Evolutionary conservation across 176 grass and related monocot genomes (phyloP), one percentile per base, ranked within the genome.

Genomic region (maize (Zea mays)): DNA sequence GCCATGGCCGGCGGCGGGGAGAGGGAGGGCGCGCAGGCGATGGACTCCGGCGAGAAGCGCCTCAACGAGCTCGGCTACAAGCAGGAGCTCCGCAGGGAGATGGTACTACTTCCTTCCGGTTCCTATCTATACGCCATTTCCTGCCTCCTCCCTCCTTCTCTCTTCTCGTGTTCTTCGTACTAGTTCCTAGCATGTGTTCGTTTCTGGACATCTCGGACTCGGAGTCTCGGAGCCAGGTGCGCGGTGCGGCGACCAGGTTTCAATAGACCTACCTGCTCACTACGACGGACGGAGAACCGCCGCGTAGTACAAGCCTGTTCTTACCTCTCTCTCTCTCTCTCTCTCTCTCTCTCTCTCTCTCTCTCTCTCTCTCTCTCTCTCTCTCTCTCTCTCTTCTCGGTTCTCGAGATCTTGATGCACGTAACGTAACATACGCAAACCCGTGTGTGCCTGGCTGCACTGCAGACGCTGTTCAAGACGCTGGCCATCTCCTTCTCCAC

Each of bases 41-140:
- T 92, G 39, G 96, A 98, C 88, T 94, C 96, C 14, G 96, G 96
- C 57, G 96, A 98, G 92, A 98, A 94, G 92, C 96, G 96, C 16
- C 89, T 98, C 81, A 98, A 98, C 68, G 96, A 98, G 80, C 96
- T 98, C 58, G 96, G 96, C 35, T 98, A 98, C 96, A 98, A 98
- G 87, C 96, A 98, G 86, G 96, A 98, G 82, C 96, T 98, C 83
- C 86, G 96, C 20, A 72, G 96, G 71, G 95, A 98, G 84, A 98
- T 98, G 96, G 96, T 94, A 74, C n/a, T n/a, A n/a, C n/a, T n/a
- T n/a, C n/a, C n/a, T n/a, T n/a, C n/a, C n/a, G n/a, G n/a, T n/a
- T n/a, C n/a, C n/a, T n/a, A n/a, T n/a, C n/a, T n/a, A n/a, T n/a
- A n/a, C n/a, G n/a, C n/a, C n/a, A n/a, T n/a, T n/a, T n/a, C n/a